A percentile compares a stretch with the other conserved stretches of the same genome.
Evolutionary conservation across 805 yeast species (phyloP).

Genomic region (Candida tibetensis): DNA sequence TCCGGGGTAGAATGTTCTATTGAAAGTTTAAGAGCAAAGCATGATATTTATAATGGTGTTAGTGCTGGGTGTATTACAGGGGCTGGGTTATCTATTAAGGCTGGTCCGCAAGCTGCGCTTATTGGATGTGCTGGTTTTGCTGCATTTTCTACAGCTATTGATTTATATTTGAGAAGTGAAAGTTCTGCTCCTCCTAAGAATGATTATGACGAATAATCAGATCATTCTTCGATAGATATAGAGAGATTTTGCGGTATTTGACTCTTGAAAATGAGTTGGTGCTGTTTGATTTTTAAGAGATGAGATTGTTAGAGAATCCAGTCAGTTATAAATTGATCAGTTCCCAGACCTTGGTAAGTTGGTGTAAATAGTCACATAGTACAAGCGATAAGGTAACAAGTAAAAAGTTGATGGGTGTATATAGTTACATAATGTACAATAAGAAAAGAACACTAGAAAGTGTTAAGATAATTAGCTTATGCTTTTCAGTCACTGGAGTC

Average conservation of each 20-base stretch:
- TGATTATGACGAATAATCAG: slow-evolving; percentile 74
- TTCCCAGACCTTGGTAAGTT: too few species aligned
- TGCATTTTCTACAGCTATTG: slow-evolving; percentile 88
- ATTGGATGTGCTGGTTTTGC: slow-evolving; percentile 98
- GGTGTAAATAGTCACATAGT: slow-evolving; percentile 10
- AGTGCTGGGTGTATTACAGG: slow-evolving; percentile 96
- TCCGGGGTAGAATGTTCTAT: slow-evolving; percentile 90
- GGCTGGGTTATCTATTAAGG: slow-evolving; percentile 86
- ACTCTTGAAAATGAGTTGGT: too few species aligned
- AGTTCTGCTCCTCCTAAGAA: slow-evolving; percentile 78
- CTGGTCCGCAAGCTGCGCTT: slow-evolving; percentile 90
- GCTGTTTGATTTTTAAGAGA: too few species aligned
- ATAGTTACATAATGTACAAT: slow-evolving; percentile 8
- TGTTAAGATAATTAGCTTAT: neutral
- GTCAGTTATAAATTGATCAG: too few species aligned
- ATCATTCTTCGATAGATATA: neutral
- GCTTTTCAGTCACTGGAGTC: too few species aligned
- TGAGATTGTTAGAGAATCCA: too few species aligned
- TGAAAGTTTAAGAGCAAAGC: slow-evolving; percentile 83
- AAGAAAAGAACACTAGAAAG: neutral
- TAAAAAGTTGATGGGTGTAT: too few species aligned
- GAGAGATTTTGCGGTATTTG: neutral
- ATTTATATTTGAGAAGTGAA: slow-evolving; percentile 81
- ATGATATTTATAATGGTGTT: slow-evolving; percentile 88
- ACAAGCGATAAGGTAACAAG: too few species aligned